Evolutionary conservation across 148 eudicot species (phyloP).

Genomic region (Arbutus unedo): DNA sequence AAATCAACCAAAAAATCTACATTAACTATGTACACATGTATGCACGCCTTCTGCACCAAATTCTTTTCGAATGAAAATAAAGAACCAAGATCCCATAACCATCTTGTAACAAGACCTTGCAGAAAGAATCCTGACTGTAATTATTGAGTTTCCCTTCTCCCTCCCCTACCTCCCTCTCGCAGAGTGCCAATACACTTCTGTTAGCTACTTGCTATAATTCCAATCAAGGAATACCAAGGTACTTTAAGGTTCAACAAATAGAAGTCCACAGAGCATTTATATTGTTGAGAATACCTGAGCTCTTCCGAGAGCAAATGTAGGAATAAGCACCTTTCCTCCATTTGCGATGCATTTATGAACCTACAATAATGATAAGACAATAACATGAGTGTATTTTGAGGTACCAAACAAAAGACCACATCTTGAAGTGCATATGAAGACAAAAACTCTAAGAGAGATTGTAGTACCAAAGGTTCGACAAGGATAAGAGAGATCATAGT

Average conservation of each 20-base stretch:
- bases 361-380: slow-evolving; percentile 29
- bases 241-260: background rate
- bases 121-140: background rate
- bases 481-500: background rate
- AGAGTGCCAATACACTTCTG: background rate
- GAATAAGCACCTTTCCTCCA: slow-evolving; percentile 97
- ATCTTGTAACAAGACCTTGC: background rate
- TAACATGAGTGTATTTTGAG: slow-evolving; percentile 5
- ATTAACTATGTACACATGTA: background rate
- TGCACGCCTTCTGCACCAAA: background rate
- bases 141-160: background rate
- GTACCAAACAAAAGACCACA: background rate
- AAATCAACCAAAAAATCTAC: background rate
- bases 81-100: background rate
- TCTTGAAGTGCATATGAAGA: background rate
- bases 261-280: background rate
- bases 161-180: background rate
- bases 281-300: slow-evolving; percentile 62
- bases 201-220: background rate
- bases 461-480: background rate
- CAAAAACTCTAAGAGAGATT: background rate
- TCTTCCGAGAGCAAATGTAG: slow-evolving; percentile 92
- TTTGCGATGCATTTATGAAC: slow-evolving; percentile 76
- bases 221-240: background rate
- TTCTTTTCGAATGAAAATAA: background rate